Conservation (phyloP, 176 grass and related monocot species). For the Otatea glauca region DNA sequence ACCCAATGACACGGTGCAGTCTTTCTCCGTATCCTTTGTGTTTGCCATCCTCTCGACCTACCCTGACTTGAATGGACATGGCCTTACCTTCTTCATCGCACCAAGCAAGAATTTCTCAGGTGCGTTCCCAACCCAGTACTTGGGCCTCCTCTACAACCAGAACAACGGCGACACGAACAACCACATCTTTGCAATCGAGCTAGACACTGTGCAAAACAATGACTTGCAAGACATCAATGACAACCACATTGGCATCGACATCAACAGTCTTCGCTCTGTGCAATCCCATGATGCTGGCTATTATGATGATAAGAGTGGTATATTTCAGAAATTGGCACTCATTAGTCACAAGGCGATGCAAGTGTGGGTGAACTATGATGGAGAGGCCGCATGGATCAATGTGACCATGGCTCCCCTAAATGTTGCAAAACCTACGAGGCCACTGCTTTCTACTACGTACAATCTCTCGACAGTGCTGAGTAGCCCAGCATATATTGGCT, state of each 20-base stretch:
- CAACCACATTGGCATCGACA: no score
- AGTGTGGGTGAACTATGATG: slow-evolving; percentile 48
- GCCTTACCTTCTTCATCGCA: slow-evolving; percentile 45
- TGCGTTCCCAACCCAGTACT: slow-evolving; percentile 37
- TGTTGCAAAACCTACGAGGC: background rate
- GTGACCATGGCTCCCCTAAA: slow-evolving; percentile 27
- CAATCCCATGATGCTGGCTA: background rate
- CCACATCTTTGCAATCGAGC: slow-evolving; percentile 46
- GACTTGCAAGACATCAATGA: background rate
- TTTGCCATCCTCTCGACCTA: slow-evolving; percentile 30
- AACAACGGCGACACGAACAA: slow-evolving; percentile 7
- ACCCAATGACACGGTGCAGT: slow-evolving; percentile 9
- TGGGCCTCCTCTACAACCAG: slow-evolving; percentile 22
- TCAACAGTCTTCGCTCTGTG: no score
- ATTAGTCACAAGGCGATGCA: slow-evolving; percentile 7
- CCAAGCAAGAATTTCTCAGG: slow-evolving; percentile 28
- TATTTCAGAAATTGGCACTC: slow-evolving; percentile 20
- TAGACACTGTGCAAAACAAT: slow-evolving; percentile 22
- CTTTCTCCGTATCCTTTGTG: slow-evolving; percentile 30
- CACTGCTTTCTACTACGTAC: background rate
- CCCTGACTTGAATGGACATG: background rate
- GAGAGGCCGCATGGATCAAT: background rate
- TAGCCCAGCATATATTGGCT: slow-evolving; percentile 14
- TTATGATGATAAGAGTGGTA: background rate
- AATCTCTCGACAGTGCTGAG: slow-evolving; percentile 17